Evolutionary conservation across 2,329 filamentous ascomycete genomes (phyloP), one percentile per base, ranked within the genome.

Genomic region (Raffaelea albimanens): DNA sequence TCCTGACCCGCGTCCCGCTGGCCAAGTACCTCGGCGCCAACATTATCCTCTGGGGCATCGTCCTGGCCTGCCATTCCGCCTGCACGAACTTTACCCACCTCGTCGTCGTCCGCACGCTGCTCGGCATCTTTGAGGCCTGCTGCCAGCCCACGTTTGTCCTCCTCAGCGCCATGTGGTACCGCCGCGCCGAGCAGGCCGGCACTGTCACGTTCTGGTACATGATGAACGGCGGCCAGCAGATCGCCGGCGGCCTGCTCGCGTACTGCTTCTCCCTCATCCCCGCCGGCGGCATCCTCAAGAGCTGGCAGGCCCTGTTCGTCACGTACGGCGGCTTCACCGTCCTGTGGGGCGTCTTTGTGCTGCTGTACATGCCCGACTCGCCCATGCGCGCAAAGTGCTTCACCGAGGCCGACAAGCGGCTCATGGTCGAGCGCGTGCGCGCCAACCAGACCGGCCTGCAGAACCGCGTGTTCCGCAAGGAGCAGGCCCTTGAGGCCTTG

Each of bases 171-270:
- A 83, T 84, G 68, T 87, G 83, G 83, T 87, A 87, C 61, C 78
- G 76, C 50, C 71, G 81, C 31, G 75, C 82, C 47, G 82, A 87
- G 55, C 83, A 87, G 57, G 75, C 81, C 0, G 62, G 73, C 0
- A 75, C 78, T 5, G 80, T 86, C 3, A 83, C 80, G 0, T 85
- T 80, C 61, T 87, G 83, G 63, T 83, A 84, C 61, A 85, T 85
- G 78, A 87, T 86, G 81, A 87, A 87, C 58, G 83, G 83, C 2
- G 73, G 71, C 1, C 83, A 87, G 58, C 83, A 86, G 57, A 82
- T 87, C 44, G 80, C 86, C 8, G 83, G 83, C 29, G 83, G 83
- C 5, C 71, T 87, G 0, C 67, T 87, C 1, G 82, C 82, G 0
- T 85, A 84, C 59, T 82, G 81, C 52, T 73, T 73, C 55, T 67